phyloP scores from a whole-genome alignment of 306 rosid species.

The Ceratonia siliqua region DNA sequence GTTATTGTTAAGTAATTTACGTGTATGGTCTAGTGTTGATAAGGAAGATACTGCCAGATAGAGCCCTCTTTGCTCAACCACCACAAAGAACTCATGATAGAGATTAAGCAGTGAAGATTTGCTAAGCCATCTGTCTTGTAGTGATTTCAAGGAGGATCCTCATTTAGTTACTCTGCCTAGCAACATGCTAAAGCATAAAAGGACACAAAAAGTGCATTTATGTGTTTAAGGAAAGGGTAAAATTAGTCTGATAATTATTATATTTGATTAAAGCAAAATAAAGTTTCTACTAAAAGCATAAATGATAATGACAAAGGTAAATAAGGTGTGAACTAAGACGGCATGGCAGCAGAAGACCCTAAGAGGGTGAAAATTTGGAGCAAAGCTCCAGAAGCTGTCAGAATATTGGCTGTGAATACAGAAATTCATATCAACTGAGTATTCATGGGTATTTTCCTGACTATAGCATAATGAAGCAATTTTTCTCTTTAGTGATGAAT shows the following conservation, averaged over 20 bases:
- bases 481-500: slow-evolving; percentile 73
- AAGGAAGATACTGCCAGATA: too few species aligned
- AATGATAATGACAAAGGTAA: not conserved
- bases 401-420: too few species aligned
- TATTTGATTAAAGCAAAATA: not conserved
- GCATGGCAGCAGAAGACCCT: too few species aligned
- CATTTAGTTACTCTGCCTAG: not conserved
- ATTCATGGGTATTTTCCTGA: slow-evolving; percentile 66
- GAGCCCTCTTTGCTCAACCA: too few species aligned
- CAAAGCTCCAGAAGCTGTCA: too few species aligned
- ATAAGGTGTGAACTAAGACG: too few species aligned
- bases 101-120: not conserved
- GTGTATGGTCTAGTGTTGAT: too few species aligned
- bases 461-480: slow-evolving; percentile 62
- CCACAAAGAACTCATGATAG: not conserved
- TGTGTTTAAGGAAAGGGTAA: not conserved
- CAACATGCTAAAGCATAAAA: not conserved
- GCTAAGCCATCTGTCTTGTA: not conserved
- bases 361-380: too few species aligned
- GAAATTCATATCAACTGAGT: too few species aligned
- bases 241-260: too few species aligned
- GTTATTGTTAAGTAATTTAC: too few species aligned
- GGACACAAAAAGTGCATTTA: not conserved
- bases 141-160: not conserved
- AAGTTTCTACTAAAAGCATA: too few species aligned